Conservation (phyloP, 192 early-diverging fungal species). For the Backusella australiensis region DNA sequence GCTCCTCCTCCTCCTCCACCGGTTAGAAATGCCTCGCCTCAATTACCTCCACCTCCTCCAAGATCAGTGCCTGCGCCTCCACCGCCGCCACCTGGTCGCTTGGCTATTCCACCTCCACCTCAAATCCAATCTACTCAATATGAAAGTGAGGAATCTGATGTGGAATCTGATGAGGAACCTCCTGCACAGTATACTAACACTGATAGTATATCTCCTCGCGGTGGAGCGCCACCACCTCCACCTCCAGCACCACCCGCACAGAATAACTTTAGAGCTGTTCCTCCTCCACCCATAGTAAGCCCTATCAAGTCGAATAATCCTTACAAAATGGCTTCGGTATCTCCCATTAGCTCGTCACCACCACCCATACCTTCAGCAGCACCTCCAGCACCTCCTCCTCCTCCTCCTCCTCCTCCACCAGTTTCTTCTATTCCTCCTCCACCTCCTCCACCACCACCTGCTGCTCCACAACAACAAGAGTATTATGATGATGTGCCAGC, state of each 20-base stretch:
- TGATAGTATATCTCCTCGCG: background rate
- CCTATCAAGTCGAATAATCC: conserved; percentile 24
- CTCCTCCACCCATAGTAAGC: background rate
- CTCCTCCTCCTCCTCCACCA: conserved; percentile 2
- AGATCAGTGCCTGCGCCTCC: conserved; percentile 1
- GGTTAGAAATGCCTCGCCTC: background rate
- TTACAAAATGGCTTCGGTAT: conserved; percentile 18
- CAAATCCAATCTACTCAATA: background rate
- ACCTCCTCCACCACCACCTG: conserved; percentile 9
- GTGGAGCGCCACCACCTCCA: background rate
- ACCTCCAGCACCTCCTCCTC: conserved; percentile 4
- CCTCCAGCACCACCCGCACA: background rate
- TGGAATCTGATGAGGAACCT: background rate
- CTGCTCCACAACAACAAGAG: background rate
- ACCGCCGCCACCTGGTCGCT: conserved; percentile 7
- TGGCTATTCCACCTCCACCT: background rate
- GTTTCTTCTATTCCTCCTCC: background rate
- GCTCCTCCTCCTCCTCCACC: conserved; percentile 40
- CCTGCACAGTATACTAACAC: background rate
- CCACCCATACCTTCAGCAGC: conserved; percentile 9
- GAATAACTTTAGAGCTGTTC: background rate
- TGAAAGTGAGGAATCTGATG: too few species aligned
- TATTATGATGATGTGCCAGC: background rate
- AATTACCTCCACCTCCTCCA: conserved; percentile 25
- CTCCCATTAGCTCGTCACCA: conserved; percentile 4